Conservation (phyloP, 1,284 basidiomycete species). For the Leccinum holopus region DNA sequence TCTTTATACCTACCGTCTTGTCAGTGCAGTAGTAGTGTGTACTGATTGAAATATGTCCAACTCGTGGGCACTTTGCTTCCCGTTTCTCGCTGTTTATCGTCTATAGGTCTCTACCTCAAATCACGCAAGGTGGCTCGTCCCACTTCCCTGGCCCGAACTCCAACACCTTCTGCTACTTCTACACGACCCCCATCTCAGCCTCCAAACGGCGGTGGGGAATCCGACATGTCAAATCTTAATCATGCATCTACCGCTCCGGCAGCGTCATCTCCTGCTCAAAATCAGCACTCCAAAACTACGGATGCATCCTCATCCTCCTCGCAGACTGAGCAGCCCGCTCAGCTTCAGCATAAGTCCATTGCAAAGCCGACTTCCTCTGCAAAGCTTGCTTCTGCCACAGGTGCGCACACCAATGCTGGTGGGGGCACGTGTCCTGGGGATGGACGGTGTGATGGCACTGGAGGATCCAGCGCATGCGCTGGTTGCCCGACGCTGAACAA, state of each 20-base stretch:
- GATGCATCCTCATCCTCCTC: conserved; percentile 28
- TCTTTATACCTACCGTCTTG: conserved; percentile 32
- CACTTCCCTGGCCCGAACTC: conserved; percentile 44
- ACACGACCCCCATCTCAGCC: conserved; percentile 34
- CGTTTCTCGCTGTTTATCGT: conserved; percentile 33
- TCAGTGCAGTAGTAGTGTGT: conserved; percentile 38
- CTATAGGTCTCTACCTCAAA: conserved; percentile 67
- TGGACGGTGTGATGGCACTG: conserved; percentile 92
- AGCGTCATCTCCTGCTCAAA: conserved; percentile 29
- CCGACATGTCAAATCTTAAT: conserved; percentile 38
- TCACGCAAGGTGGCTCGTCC: conserved; percentile 60
- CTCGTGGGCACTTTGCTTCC: conserved; percentile 39
- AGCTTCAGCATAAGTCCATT: conserved; percentile 29
- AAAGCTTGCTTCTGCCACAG: conserved; percentile 28
- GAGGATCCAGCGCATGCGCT: conserved; percentile 85
- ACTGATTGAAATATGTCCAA: conserved; percentile 38
- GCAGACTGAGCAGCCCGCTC: conserved; percentile 26
- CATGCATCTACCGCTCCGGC: conserved; percentile 28
- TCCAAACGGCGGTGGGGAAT: conserved; percentile 29
- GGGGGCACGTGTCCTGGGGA: conserved; percentile 91
- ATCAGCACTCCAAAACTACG: conserved; percentile 36
- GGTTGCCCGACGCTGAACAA: conserved; percentile 97
- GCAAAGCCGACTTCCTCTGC: conserved; percentile 25
- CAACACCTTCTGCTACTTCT: conserved; percentile 36
- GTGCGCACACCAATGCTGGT: conserved; percentile 34